These are phyloP conservation scores for Chytriomyces confervae DNA, from an alignment of 192 early-diverging fungal genomes.

Conservation along the genomic window DNA sequence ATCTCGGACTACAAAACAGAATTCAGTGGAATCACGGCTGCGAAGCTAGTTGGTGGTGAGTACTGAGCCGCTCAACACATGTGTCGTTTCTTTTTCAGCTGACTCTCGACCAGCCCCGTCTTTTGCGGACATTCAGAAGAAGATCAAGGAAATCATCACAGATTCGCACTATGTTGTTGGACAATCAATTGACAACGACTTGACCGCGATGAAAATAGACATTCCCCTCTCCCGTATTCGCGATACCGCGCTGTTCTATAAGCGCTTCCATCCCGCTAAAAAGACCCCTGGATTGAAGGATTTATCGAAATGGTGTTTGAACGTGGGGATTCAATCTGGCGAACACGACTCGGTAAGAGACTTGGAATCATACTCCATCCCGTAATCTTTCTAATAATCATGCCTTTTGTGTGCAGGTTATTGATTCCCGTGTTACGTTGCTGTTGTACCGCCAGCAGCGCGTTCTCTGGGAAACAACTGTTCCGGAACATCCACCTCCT, in stretches of 20 bases:
- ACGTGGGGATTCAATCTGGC: slow-evolving; percentile 78
- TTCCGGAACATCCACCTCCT: slow-evolving; percentile 20
- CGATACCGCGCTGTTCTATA: slow-evolving; percentile 75
- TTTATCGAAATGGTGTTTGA: slow-evolving; percentile 70
- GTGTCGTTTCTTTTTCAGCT: not conserved
- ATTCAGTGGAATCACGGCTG: slow-evolving; percentile 82
- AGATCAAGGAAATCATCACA: slow-evolving; percentile 63
- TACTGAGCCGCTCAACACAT: no score
- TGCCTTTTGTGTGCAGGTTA: slow-evolving; percentile 6
- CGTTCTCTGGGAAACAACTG: slow-evolving; percentile 73
- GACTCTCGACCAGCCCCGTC: slow-evolving; percentile 26
- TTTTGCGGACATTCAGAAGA: slow-evolving; percentile 3
- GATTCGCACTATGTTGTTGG: slow-evolving; percentile 78
- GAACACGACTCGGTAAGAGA: slow-evolving; percentile 74
- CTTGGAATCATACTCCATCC: not conserved
- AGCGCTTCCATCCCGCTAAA: slow-evolving; percentile 69
- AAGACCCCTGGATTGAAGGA: slow-evolving; percentile 71
- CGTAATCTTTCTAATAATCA: not conserved
- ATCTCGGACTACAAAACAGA: slow-evolving; percentile 88
- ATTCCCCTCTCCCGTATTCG: slow-evolving; percentile 71
- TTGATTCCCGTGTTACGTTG: slow-evolving; percentile 85
- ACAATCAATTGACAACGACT: slow-evolving; percentile 85
- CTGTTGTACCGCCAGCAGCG: slow-evolving; percentile 81
- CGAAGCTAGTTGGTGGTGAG: slow-evolving; percentile 59
- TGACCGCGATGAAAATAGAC: slow-evolving; percentile 52